These are phyloP conservation scores for Annona cherimola DNA, from an alignment of 164 flowering plant species.

Conservation along the genomic window DNA sequence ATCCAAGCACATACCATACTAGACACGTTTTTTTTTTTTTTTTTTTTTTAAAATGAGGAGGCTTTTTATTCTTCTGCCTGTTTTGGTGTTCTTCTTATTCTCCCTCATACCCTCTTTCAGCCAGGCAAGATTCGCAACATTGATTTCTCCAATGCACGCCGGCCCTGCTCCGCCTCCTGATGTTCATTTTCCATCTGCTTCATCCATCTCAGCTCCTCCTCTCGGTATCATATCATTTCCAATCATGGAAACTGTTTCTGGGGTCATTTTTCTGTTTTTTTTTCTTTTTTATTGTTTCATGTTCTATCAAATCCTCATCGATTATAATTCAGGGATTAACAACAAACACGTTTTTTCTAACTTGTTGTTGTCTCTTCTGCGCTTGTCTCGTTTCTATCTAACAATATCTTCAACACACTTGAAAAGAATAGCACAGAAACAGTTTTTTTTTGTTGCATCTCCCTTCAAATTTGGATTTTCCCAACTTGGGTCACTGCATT, in stretches of 20 bases:
- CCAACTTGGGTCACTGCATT: neutral
- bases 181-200: neutral
- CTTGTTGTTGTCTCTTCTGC: no score
- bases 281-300: slow-evolving; percentile 1
- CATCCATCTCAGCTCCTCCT: slow-evolving; percentile 3
- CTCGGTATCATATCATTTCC: slow-evolving; percentile 1
- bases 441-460: neutral
- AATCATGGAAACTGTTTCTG: neutral
- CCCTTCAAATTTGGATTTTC: neutral
- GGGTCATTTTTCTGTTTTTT: neutral
- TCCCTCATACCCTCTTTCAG: neutral
- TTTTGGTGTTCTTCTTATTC: slow-evolving; percentile 5
- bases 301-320: neutral
- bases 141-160: slow-evolving; percentile 7
- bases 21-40: no score
- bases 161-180: slow-evolving; percentile 5
- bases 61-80: slow-evolving; percentile 3
- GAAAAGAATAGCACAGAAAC: neutral
- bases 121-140: slow-evolving; percentile 6
- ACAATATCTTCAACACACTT: neutral
- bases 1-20: no score
- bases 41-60: neutral
- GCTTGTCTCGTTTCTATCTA: no score
- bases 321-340: no score
- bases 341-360: no score